Percentiles rank a stretch among this genome's conserved stretches.
Evolutionary conservation across 2,329 filamentous ascomycete genomes (phyloP).

Genomic region (Xylariaceae sp.): DNA sequence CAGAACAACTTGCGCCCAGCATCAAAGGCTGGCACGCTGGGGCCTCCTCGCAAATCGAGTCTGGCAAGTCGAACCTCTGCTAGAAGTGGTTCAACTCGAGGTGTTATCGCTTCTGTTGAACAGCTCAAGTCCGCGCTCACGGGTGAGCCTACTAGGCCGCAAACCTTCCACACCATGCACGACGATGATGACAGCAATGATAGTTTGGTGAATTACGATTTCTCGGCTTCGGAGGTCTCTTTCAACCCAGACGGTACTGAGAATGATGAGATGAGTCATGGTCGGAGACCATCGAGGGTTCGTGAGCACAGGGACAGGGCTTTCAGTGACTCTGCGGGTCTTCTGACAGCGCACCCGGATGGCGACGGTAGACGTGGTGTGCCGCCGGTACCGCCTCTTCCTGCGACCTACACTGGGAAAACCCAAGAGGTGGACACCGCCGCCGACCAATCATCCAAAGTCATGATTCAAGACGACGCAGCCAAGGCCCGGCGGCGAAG

Average conservation of each 20-base stretch:
- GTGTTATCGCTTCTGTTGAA: slow-evolving; percentile 55
- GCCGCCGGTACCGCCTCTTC: slow-evolving; percentile 54
- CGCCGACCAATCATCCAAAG: slow-evolving; percentile 25
- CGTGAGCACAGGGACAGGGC: slow-evolving; percentile 30
- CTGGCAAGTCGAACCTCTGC: slow-evolving; percentile 47
- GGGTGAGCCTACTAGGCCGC: slow-evolving; percentile 42
- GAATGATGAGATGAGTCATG: slow-evolving; percentile 16
- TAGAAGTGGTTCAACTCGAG: slow-evolving; percentile 40
- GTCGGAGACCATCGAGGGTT: slow-evolving; percentile 24
- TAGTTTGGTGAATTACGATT: slow-evolving; percentile 66
- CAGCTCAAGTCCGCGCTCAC: slow-evolving; percentile 58
- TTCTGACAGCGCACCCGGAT: slow-evolving; percentile 30
- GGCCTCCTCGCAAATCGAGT: slow-evolving; percentile 45
- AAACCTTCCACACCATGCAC: slow-evolving; percentile 36
- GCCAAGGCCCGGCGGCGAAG: slow-evolving; percentile 28
- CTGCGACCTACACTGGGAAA: slow-evolving; percentile 31
- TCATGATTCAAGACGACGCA: slow-evolving; percentile 36
- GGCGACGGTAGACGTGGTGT: slow-evolving; percentile 37
- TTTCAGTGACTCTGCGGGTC: slow-evolving; percentile 26
- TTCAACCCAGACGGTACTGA: slow-evolving; percentile 44
- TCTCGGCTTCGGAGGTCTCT: slow-evolving; percentile 61
- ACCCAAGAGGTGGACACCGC: slow-evolving; percentile 19
- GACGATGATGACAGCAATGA: slow-evolving; percentile 52
- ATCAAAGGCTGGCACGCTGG: slow-evolving; percentile 38
- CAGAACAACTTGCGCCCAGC: slow-evolving; percentile 47